Percentiles rank a stretch among this genome's conserved stretches.
Conservation (phyloP, 1,284 basidiomycete genomes). For the Cutaneotrichosporon sp. region DNA sequence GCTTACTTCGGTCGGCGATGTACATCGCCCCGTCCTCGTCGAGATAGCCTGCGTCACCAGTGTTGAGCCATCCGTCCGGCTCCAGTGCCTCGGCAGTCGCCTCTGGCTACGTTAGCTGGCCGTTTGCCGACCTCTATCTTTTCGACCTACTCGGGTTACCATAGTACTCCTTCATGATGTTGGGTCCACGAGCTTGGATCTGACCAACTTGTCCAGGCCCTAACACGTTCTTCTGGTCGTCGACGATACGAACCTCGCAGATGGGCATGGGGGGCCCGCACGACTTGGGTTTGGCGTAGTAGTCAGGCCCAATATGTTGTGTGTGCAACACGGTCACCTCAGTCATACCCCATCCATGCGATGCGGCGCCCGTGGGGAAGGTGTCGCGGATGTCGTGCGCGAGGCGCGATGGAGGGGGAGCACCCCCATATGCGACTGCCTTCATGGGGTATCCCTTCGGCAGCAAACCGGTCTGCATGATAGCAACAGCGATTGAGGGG, state of each 20-base stretch:
- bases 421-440: conserved; percentile 41
- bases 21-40: conserved; percentile 39
- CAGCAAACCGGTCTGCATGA: conserved; percentile 32
- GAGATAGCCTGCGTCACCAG: conserved; percentile 38
- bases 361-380: conserved; percentile 23
- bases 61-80: conserved; percentile 41
- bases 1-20: conserved; percentile 38
- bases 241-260: conserved; percentile 32
- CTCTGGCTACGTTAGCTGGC: neutral
- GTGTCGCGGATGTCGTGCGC: conserved; percentile 25
- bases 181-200: conserved; percentile 35
- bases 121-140: neutral
- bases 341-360: conserved; percentile 42
- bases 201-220: conserved; percentile 26
- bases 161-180: conserved; percentile 42
- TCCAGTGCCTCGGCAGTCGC: conserved; percentile 19
- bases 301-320: conserved; percentile 34
- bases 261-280: conserved; percentile 34
- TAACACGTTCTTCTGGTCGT: conserved; percentile 23
- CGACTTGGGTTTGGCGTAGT: conserved; percentile 19
- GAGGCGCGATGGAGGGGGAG: conserved; percentile 35
- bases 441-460: conserved; percentile 25
- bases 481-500: conserved; percentile 34
- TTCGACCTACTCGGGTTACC: conserved; percentile 13
- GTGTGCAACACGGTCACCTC: conserved; percentile 44